Percentiles rank a stretch among this genome's conserved stretches.
Conservation (phyloP, 257 asterid genomes). For the Gentiana macrophylla region DNA sequence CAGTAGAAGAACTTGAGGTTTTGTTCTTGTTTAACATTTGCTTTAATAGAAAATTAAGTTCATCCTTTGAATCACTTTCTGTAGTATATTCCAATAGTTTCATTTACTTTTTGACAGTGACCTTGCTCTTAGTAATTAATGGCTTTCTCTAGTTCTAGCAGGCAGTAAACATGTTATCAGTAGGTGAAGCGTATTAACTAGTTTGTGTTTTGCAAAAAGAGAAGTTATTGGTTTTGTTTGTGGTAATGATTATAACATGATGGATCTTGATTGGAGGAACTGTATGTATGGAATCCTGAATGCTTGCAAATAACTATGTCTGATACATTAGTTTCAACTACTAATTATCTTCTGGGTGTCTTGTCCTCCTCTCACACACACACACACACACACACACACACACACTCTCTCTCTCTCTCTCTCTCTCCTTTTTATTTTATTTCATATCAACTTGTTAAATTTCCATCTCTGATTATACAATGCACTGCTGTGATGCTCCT, state of each 20-base stretch:
- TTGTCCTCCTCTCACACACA: not conserved
- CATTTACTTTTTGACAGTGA: not conserved
- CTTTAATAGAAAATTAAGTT: not conserved
- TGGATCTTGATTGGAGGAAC: too few relatives aligned
- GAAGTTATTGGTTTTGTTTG: too few relatives aligned
- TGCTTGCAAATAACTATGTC: too few relatives aligned
- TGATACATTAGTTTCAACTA: too few relatives aligned
- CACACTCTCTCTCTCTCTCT: not conserved
- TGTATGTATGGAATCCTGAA: too few relatives aligned
- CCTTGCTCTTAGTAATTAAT: too few relatives aligned
- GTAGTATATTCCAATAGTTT: not conserved
- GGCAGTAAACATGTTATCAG: too few relatives aligned
- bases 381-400: not conserved
- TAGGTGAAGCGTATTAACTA: too few relatives aligned
- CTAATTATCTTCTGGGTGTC: too few relatives aligned
- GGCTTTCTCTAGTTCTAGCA: too few relatives aligned
- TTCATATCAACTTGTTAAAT: not conserved
- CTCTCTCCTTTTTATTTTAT: not conserved
- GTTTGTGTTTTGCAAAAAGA: too few relatives aligned
- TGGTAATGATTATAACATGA: too few relatives aligned
- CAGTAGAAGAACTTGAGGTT: constrained; percentile 21
- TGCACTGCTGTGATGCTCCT: not conserved
- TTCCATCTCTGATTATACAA: not conserved
- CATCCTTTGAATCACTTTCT: not conserved
- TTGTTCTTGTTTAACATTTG: constrained; percentile 1